Conservation (phyloP, 345 rosid genomes). For the Noccaea caerulescens region DNA sequence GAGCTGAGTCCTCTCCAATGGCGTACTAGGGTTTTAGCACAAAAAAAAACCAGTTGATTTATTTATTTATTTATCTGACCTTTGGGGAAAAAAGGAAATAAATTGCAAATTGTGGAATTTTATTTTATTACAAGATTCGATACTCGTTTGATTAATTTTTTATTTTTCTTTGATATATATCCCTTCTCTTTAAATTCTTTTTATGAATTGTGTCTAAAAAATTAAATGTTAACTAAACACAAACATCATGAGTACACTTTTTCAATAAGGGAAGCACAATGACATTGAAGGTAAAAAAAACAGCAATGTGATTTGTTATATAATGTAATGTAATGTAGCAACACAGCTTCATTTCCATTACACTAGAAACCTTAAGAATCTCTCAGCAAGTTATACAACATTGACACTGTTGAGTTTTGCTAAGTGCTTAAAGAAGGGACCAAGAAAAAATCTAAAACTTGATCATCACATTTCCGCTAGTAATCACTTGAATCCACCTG, state of each 20-base stretch:
- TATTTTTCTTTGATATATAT: too few species aligned
- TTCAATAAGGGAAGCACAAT: constrained; percentile 1
- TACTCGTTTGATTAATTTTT: too few species aligned
- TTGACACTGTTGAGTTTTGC: constrained; percentile 10
- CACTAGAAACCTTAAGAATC: background rate
- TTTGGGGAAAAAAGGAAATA: background rate
- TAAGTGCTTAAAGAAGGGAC: background rate
- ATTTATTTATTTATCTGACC: background rate
- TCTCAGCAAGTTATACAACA: constrained; percentile 12
- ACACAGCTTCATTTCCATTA: constrained; percentile 6
- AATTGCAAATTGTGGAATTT: background rate
- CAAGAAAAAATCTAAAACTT: background rate
- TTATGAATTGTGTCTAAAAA: too few species aligned
- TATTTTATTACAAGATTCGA: background rate
- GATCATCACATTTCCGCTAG: constrained; percentile 10
- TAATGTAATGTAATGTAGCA: background rate
- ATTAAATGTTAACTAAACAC: background rate
- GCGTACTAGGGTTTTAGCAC: constrained; percentile 39
- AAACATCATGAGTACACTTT: background rate
- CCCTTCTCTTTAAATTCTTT: too few species aligned
- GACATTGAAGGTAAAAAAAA: background rate
- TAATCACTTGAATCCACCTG: constrained; percentile 11
- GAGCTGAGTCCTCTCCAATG: constrained; percentile 24
- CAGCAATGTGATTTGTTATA: background rate
- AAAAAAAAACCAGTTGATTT: background rate